A percentile compares a stretch with the other conserved stretches of the same genome.
Conservation (phyloP, 371 early-diverging fungal genomes). For the Mucor indicus region DNA sequence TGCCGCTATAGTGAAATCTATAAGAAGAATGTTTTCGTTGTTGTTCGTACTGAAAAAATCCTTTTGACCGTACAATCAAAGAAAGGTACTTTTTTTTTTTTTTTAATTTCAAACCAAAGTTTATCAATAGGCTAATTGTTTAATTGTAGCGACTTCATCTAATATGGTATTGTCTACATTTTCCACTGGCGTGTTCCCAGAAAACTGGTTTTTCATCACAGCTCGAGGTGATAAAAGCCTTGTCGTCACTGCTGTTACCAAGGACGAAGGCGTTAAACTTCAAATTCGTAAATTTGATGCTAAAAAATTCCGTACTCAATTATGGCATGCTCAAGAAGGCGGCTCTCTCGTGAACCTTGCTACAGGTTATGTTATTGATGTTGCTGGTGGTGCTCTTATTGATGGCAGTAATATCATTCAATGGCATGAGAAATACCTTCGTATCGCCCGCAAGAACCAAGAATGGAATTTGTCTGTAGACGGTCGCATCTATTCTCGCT, state of each 20-base stretch:
- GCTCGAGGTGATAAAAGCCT: constrained; percentile 29
- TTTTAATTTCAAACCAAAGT: too few relatives aligned
- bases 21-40: constrained; percentile 26
- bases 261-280: constrained; percentile 29
- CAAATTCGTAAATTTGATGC: constrained; percentile 27
- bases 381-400: constrained; percentile 39
- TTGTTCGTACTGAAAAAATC: constrained; percentile 25
- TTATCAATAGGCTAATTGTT: too few relatives aligned
- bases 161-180: too few relatives aligned
- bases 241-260: constrained; percentile 27
- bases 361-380: constrained; percentile 50
- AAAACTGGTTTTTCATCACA: constrained; percentile 43
- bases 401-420: constrained; percentile 30
- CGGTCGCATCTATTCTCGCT: constrained; percentile 36
- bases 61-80: constrained; percentile 17
- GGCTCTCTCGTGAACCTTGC: constrained; percentile 51
- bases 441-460: constrained; percentile 38
- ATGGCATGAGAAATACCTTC: constrained; percentile 32
- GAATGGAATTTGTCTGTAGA: constrained; percentile 44
- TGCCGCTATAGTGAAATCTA: constrained; percentile 25
- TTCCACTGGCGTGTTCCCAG: constrained; percentile 38
- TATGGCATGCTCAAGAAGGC: constrained; percentile 53
- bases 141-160: too few relatives aligned
- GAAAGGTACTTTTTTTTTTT: too few relatives aligned
- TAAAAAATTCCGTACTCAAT: constrained; percentile 43